Percentiles rank a stretch among this genome's conserved stretches.
Evolutionary conservation across 148 eudicot species (phyloP).

Genomic region (Nepenthes mirabilis): DNA sequence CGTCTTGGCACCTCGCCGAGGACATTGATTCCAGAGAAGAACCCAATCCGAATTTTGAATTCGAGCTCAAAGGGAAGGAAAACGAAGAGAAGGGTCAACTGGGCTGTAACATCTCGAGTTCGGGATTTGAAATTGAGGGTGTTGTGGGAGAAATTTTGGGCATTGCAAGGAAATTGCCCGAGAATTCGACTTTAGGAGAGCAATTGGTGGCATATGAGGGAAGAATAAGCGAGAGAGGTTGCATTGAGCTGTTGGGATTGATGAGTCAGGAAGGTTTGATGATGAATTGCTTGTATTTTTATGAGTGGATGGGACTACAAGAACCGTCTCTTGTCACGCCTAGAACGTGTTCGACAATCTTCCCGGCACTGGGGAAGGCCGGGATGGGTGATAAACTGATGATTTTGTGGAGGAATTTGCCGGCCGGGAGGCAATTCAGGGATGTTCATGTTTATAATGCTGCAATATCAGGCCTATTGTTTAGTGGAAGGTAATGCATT

Average conservation of each 20-base stretch:
- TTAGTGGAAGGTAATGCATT: conserved; percentile 51
- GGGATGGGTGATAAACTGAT: conserved; percentile 53
- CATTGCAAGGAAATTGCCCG: conserved; percentile 43
- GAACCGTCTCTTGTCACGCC: conserved; percentile 55
- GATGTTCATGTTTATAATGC: conserved; percentile 88
- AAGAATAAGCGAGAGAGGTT: conserved; percentile 43
- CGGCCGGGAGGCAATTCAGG: conserved; percentile 32
- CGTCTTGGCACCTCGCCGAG: conserved; percentile 58
- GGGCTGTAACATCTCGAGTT: conserved; percentile 8
- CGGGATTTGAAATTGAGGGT: conserved; percentile 16
- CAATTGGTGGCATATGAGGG: conserved; percentile 45
- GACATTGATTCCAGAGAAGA: conserved; percentile 13
- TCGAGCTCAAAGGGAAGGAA: conserved; percentile 8
- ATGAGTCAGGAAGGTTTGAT: conserved; percentile 49
- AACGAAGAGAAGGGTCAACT: conserved; percentile 5
- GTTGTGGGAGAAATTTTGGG: conserved; percentile 40
- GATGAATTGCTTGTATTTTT: conserved; percentile 70
- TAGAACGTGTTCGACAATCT: conserved; percentile 52
- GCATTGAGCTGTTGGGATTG: conserved; percentile 51
- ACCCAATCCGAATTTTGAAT: conserved; percentile 10
- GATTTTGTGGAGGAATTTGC: conserved; percentile 68
- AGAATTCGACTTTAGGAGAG: conserved; percentile 63
- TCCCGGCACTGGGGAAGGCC: conserved; percentile 64
- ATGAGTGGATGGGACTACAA: conserved; percentile 83
- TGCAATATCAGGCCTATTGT: conserved; percentile 62